Evolutionary conservation across 345 rosid genomes (phyloP).

Genomic region (Pseudoturritis turrita): DNA sequence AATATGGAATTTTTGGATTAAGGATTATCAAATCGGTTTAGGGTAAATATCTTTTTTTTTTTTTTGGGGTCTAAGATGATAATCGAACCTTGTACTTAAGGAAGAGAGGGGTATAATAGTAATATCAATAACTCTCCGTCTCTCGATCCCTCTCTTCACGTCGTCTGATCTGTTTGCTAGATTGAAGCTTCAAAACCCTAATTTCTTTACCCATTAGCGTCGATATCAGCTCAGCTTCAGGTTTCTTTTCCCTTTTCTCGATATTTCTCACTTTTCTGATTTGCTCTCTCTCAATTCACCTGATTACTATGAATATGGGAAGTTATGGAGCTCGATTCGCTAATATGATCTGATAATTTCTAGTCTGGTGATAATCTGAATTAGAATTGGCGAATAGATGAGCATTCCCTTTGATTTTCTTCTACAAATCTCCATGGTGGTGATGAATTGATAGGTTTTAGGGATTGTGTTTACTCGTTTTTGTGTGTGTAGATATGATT

Average conservation of each 20-base stretch:
- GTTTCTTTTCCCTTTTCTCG: background rate
- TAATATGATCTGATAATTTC: background rate
- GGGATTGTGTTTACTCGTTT: background rate
- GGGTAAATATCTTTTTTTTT: background rate
- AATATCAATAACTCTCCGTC: background rate
- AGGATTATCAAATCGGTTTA: background rate
- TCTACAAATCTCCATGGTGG: background rate
- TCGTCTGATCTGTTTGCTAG: background rate
- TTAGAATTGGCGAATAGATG: background rate
- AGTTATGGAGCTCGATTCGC: background rate
- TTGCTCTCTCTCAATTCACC: background rate
- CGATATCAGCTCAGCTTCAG: constrained; percentile 11
- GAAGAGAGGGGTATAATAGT: background rate
- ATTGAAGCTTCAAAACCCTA: constrained; percentile 26
- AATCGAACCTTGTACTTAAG: background rate
- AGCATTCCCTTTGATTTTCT: background rate
- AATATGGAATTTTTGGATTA: background rate
- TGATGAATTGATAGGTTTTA: constrained; percentile 8
- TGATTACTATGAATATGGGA: background rate
- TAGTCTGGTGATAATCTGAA: background rate
- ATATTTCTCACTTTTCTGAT: background rate
- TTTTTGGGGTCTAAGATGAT: too few species aligned
- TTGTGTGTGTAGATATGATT: background rate
- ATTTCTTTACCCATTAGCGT: background rate
- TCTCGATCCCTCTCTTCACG: constrained; percentile 6